A percentile compares a stretch with the other conserved stretches of the same genome.
These are phyloP conservation scores for Helianthus tuberosus DNA, from an alignment of 129 eudicot genomes.

Conservation along the genomic window DNA sequence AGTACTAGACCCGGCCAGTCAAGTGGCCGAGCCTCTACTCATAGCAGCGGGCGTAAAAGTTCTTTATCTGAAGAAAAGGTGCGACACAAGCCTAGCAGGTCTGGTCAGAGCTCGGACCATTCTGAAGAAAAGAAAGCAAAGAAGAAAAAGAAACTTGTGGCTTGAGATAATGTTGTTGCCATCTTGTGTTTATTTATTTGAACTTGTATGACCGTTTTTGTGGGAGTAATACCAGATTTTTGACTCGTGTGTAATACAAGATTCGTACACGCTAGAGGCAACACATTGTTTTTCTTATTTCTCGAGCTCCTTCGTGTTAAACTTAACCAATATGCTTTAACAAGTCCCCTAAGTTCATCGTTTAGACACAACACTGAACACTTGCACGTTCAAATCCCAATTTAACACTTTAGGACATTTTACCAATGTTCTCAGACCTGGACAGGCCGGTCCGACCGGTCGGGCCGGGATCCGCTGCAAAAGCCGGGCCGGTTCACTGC, in stretches of 20 bases:
- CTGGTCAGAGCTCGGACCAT: slow-evolving; percentile 49
- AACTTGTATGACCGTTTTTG: slow-evolving; percentile 4
- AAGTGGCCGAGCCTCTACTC: slow-evolving; percentile 48
- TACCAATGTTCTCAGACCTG: no score
- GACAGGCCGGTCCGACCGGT: no score
- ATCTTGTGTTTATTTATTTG: not conserved
- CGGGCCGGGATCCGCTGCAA: no score
- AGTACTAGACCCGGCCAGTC: slow-evolving; percentile 41
- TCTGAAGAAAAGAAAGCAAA: slow-evolving; percentile 59
- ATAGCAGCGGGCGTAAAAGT: slow-evolving; percentile 48
- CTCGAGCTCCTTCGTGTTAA: no score
- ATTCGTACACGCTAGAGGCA: no score
- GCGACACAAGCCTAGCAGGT: slow-evolving; percentile 32
- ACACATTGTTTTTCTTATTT: no score
- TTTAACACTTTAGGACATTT: no score
- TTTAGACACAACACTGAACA: no score
- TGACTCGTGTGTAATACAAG: not conserved
- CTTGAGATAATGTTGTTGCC: slow-evolving; percentile 15
- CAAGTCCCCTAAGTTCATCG: no score
- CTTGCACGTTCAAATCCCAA: no score
- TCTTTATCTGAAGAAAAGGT: slow-evolving; percentile 38
- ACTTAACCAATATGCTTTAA: no score
- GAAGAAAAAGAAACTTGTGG: slow-evolving; percentile 44
- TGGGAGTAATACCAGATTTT: slow-evolving; percentile 17
- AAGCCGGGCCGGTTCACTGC: no score